Evolutionary conservation across 2,329 filamentous ascomycete species (phyloP), one percentile per base, ranked within the genome.

Genomic region (Pseudogymnoascus sp.): DNA sequence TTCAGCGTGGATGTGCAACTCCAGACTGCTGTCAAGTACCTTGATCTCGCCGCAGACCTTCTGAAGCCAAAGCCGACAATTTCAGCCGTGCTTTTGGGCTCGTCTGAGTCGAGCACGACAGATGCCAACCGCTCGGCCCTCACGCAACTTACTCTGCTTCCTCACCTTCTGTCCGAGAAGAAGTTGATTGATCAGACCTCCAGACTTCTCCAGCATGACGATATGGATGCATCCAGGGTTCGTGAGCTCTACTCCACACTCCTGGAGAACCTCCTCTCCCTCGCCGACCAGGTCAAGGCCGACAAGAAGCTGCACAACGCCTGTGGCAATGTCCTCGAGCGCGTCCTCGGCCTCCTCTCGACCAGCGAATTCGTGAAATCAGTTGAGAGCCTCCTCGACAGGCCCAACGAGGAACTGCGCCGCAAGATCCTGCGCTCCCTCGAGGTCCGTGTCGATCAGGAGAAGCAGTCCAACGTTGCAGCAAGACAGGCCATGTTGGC

Each of bases 341-440:
- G 88, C 65, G 78, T 96, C n/a, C 81, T 99, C 59, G 88, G 90
- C 65, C 82, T 97, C 5, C 80, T 96, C 42, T 93, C 92, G 0
- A 92, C 93, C 2, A 82, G 86, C 60, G 91, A 97, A 74, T 94
- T 97, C 73, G 86, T 97, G 73, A 90, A 90, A 72, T 89, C 92
- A 8, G 88, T 95, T 40, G 90, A 96, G 71, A 84, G 86, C 29
- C 80, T 99, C 31, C 84, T 97, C 36, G 84, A 89, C 67, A 84
- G 87, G 58, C 85, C 89, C 5, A 87, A 91, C 66, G 82, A 90
- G 67, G 84, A 89, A 58, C 79, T 93, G 59, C 88, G 89, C 1
- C 86, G 88, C 66, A 92, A 90, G 75, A 90, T 92, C 58, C 83
- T 93, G 64, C 87, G 82, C 63, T 89, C 93, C 1, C 82, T 99